Percentiles rank a stretch among this genome's conserved stretches.
These are phyloP conservation scores for Asterochloris sp. DNA, from an alignment of 139 green algal species.

Conservation along the genomic window DNA sequence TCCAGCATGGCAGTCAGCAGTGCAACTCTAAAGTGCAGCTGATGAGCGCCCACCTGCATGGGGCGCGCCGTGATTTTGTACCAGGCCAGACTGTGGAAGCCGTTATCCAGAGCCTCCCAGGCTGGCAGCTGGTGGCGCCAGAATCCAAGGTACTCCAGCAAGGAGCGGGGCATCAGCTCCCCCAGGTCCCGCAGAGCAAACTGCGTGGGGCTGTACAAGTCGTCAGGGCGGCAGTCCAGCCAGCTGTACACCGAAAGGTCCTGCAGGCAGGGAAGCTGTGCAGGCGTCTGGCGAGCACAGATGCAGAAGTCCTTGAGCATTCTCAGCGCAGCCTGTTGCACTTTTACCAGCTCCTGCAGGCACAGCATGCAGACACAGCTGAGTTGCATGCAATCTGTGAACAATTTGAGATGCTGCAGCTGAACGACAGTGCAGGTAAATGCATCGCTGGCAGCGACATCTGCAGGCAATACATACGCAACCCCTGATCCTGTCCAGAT, in stretches of 20 bases:
- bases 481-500: no score
- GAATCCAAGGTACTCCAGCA: slow-evolving; percentile 16
- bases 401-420: no score
- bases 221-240: slow-evolving; percentile 50
- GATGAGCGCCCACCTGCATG: slow-evolving; percentile 33
- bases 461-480: no score
- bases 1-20: not conserved
- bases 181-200: slow-evolving; percentile 42
- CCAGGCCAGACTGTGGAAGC: not conserved
- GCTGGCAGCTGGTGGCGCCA: slow-evolving; percentile 17
- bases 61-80: slow-evolving; percentile 24
- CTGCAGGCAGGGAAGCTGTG: slow-evolving; percentile 5
- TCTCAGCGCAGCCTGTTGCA: no score
- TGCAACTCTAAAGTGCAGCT: not conserved
- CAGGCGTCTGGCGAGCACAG: not conserved
- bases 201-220: slow-evolving; percentile 50
- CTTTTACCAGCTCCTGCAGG: no score
- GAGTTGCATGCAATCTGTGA: no score
- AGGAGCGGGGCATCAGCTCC: slow-evolving; percentile 21
- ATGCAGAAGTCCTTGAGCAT: not conserved
- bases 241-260: slow-evolving; percentile 59
- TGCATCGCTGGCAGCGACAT: no score
- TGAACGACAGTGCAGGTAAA: no score
- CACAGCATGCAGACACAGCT: no score
- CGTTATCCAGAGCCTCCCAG: not conserved